Base-by-base conservation (phyloP, 2,329 filamentous ascomycete species). In the Sphaceloma murrayae region DNA sequence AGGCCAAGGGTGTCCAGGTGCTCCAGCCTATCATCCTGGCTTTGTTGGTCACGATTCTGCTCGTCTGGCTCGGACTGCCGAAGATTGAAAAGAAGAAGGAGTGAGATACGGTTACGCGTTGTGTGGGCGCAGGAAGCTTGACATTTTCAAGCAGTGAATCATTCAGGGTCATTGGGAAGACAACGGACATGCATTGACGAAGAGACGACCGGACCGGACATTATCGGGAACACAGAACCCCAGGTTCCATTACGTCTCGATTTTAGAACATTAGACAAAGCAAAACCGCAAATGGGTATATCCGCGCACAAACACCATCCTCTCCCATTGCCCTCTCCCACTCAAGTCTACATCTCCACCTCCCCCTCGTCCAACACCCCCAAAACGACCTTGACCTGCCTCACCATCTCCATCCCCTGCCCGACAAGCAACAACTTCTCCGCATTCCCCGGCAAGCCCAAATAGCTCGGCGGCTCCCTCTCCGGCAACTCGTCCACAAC, bases 401-500 rank as follows among this genome's bases (percentile, higher is more conserved):
- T 75, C 55, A 95, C 80, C 75, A 95, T 80, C 56, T 81, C 84
- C 58, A 77, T 76, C 32, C 89, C 93, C 57, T 94, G 79, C 2
- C 85, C 88, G 10, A 94, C 85, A 22, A 98, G 73, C 55, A 98
- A 65, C 59, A 98, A 62, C 67, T 96, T 98, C 77, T 98, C 91
- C 14, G 91, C 91, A 61, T 98, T 95, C 19, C 86, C 85, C 26
- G 91, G 91, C 53, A 98, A 66, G 16, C 91, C 93, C 11, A 98
- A 72, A 60, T 94, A 98, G 1, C 87, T 94, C 3, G 91, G 91
- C 19, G 93, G 93, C 63, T 98, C 91, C 56, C 91, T 79, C 72
- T 98, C 91, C 0, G 91, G 91, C 49, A 98, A 70, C 49, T 77
- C 78, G 56, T 94, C 85, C 9, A 32, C 42, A 49, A 98, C 85